Percentiles rank a stretch among this genome's conserved stretches.
phyloP scores from a whole-genome alignment of 176 grass and related monocot genomes.

The Alopecurus myosuroides region DNA sequence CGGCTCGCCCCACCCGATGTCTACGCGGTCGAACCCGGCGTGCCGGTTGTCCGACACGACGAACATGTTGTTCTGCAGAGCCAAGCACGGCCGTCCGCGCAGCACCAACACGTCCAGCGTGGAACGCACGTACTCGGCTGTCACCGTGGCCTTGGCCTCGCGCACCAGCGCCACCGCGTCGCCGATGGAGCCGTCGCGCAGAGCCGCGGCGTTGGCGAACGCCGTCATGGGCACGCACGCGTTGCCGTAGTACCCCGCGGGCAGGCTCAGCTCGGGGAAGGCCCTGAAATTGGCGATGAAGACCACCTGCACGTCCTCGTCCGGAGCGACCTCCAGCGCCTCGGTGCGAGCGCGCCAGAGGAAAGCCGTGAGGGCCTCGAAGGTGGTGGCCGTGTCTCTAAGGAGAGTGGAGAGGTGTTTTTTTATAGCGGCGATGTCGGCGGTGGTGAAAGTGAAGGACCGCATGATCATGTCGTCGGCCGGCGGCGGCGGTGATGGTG shows the following conservation, averaged over 20 bases:
- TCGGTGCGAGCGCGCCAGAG: constrained; percentile 27
- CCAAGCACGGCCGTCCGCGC: not conserved
- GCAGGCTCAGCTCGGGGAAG: not conserved
- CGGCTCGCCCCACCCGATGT: constrained; percentile 38
- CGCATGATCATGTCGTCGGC: not conserved
- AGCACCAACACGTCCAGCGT: constrained; percentile 16
- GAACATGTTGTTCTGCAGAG: not conserved
- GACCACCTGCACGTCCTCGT: not conserved
- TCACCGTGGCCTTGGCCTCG: constrained; percentile 19
- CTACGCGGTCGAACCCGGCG: constrained; percentile 29
- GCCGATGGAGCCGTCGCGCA: not conserved
- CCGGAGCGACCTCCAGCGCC: not conserved
- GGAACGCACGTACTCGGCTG: constrained; percentile 27
- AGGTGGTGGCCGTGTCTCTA: not conserved
- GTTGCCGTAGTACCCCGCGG: constrained; percentile 47
- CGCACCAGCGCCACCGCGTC: constrained; percentile 27
- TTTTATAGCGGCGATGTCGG: constrained; percentile 4
- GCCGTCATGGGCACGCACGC: not conserved
- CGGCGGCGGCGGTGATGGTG: not conserved
- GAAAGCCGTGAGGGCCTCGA: constrained; percentile 27
- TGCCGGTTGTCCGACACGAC: constrained; percentile 32
- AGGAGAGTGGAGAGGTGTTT: not conserved
- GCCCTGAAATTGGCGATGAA: constrained; percentile 8
- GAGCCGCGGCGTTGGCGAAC: not conserved
- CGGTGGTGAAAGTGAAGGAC: constrained; percentile 5